Evolutionary conservation across 192 early-diverging fungal species (phyloP).

Genomic region (Linnemannia schmuckeri): DNA sequence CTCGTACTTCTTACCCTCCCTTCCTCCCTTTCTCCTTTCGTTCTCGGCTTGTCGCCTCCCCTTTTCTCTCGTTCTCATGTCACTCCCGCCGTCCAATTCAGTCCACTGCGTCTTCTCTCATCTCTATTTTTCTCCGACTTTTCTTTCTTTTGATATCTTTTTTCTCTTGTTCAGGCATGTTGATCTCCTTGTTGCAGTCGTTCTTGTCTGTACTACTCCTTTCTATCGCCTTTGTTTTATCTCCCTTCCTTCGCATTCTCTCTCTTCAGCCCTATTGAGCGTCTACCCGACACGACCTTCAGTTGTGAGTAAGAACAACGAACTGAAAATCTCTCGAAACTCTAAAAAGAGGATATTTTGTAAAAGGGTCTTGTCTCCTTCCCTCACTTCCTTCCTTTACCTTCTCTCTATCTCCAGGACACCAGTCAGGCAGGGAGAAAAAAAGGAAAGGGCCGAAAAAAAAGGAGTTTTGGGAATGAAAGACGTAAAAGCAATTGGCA

Average conservation of each 20-base stretch:
- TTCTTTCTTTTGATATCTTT: too few relatives aligned
- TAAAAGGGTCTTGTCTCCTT: background rate
- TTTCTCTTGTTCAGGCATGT: too few relatives aligned
- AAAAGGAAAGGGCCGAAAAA: background rate
- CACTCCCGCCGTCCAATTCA: too few relatives aligned
- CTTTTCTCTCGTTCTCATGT: too few relatives aligned
- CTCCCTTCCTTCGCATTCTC: background rate
- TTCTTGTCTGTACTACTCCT: too few relatives aligned
- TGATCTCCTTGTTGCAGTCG: too few relatives aligned
- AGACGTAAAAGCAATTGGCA: background rate
- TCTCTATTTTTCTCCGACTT: too few relatives aligned
- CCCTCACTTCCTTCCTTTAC: background rate
- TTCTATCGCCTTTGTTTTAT: background rate
- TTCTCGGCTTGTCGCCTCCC: background rate
- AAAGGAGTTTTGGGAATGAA: background rate
- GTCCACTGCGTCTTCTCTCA: too few relatives aligned
- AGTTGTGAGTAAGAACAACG: background rate
- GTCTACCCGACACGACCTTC: background rate
- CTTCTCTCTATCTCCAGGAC: background rate
- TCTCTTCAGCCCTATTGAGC: background rate
- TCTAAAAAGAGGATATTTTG: background rate
- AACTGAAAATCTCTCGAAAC: constrained; percentile 5
- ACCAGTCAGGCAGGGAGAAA: background rate
- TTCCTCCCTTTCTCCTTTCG: background rate
- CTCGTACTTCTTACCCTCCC: background rate